These are phyloP conservation scores for Fonsecaea pugnacius DNA, from an alignment of 2,329 filamentous ascomycete genomes.

Conservation along the genomic window DNA sequence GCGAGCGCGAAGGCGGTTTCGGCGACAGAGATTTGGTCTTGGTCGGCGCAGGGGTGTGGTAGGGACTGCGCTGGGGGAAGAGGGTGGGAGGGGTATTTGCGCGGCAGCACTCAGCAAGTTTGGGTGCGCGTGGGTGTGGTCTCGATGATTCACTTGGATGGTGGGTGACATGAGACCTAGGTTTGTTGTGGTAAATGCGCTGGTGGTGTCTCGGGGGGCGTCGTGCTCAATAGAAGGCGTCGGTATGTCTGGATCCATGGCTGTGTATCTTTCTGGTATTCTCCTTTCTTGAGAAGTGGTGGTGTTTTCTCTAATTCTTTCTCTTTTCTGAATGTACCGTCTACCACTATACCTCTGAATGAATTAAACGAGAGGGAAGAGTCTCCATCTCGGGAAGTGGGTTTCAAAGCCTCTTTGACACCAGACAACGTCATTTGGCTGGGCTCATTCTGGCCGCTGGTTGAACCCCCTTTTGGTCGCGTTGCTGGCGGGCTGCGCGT, in stretches of 20 bases:
- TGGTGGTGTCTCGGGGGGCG: constrained; percentile 12
- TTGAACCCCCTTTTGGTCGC: neutral
- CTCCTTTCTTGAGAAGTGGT: neutral
- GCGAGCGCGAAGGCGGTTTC: constrained; percentile 31
- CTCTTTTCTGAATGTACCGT: neutral
- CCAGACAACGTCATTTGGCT: constrained; percentile 11
- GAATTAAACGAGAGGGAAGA: constrained; percentile 3
- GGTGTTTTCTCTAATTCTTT: neutral
- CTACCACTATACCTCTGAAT: neutral
- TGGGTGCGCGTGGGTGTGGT: constrained; percentile 12
- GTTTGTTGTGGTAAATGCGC: constrained; percentile 5
- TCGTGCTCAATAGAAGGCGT: constrained; percentile 32
- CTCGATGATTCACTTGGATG: constrained; percentile 21
- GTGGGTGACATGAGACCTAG: constrained; percentile 26
- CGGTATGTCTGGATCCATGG: constrained; percentile 36
- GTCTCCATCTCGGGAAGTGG: constrained; percentile 1
- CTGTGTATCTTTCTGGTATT: neutral
- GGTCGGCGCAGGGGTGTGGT: constrained; percentile 22
- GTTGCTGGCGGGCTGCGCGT: neutral
- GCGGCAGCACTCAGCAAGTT: constrained; percentile 20
- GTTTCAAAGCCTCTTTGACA: constrained; percentile 2
- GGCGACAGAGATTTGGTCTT: constrained; percentile 30
- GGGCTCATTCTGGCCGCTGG: neutral
- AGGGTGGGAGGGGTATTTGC: constrained; percentile 27
- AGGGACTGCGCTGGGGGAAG: constrained; percentile 29